Evolutionary conservation across 495 filamentous ascomycete species (phyloP).

Genomic region (Penicillium antarcticum): DNA sequence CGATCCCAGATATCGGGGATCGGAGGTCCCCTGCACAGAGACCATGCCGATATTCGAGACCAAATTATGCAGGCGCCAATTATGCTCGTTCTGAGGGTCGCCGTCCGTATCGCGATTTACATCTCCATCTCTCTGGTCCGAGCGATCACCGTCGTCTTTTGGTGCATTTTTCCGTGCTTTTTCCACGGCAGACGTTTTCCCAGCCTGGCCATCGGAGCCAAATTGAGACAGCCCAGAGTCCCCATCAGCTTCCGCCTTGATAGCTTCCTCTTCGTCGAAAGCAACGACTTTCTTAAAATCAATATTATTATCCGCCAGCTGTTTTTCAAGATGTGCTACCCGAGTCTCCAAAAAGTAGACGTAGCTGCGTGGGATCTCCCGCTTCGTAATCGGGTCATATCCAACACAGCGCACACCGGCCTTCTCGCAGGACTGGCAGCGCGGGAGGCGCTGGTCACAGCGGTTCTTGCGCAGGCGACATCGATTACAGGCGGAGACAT

Average conservation of each 20-base stretch:
- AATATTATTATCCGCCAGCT: constrained; percentile 67
- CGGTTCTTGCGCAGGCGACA: constrained; percentile 91
- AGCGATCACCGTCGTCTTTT: constrained; percentile 23
- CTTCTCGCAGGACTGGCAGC: constrained; percentile 88
- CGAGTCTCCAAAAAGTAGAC: constrained; percentile 91
- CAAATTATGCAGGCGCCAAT: constrained; percentile 66
- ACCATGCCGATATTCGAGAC: constrained; percentile 74
- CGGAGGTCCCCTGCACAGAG: constrained; percentile 70
- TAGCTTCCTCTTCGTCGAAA: constrained; percentile 61
- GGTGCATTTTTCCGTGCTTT: constrained; percentile 19
- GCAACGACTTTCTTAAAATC: constrained; percentile 70
- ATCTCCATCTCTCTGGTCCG: constrained; percentile 33
- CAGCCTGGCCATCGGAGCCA: constrained; percentile 6
- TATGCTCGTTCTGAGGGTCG: constrained; percentile 48
- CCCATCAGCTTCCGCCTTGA: constrained; percentile 34
- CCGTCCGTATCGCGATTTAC: constrained; percentile 16
- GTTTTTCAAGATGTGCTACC: constrained; percentile 76
- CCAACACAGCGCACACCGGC: constrained; percentile 85
- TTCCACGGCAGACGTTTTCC: constrained; percentile 13
- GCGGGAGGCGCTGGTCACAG: constrained; percentile 88
- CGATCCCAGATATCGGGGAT: constrained; percentile 78
- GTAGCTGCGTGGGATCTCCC: constrained; percentile 91
- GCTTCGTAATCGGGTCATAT: constrained; percentile 93
- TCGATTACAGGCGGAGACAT: constrained; percentile 92
- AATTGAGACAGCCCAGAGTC: constrained; percentile 24